Base-by-base conservation (phyloP, 1,139 yeast species). In the Lodderomyces beijingensis region DNA sequence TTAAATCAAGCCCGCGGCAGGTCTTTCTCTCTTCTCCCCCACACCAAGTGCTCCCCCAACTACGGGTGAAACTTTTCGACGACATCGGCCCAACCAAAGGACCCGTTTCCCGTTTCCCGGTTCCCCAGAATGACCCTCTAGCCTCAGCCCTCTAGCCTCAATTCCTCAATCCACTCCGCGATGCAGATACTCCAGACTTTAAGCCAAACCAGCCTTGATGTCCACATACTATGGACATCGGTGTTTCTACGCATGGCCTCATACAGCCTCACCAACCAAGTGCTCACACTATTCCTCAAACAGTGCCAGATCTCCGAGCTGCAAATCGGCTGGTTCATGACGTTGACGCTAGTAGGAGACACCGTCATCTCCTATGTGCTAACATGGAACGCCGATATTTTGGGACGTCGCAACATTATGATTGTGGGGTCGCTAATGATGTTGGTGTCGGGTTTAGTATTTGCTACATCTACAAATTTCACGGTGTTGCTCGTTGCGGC, bases 241-340 rank as follows among this genome's bases (percentile, higher is more conserved):
- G 84, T 83, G 11, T 79, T 84, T 45, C 61, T 83, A 20, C 66
- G 96, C 16, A 70, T 85, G 74, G 62, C 79, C 38, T 81, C 93
- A 2, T 88, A 80, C 53, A 95, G 95, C 3, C 63, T 83, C 39
- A 81, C 93, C 9, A 85, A 87, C 47, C 89, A 87, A 58, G 79
- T 88, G 4, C 59, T 88, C 31, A 82, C 91, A 0, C 65, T 85
- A 11, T 86, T 79, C 45, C 65, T 88, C 31, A 72, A 71, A 36
- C 65, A 70, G 4, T 54, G 83, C 5, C 73, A 70, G 2, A 65
- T 83, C 30, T 47, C 73, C 1, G 87, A 83, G 37, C 51, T 71
- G 1, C 54, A 64, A 25, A 82, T 84, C 31, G 96, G 96, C 2
- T 39, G 75, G 22, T 88, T 88, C 53, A 87, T 88, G 95, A 75